Percentiles rank a stretch among this genome's conserved stretches.
These are phyloP conservation scores for Tuber indicum DNA, from an alignment of 495 filamentous ascomycete genomes.

Conservation along the genomic window DNA sequence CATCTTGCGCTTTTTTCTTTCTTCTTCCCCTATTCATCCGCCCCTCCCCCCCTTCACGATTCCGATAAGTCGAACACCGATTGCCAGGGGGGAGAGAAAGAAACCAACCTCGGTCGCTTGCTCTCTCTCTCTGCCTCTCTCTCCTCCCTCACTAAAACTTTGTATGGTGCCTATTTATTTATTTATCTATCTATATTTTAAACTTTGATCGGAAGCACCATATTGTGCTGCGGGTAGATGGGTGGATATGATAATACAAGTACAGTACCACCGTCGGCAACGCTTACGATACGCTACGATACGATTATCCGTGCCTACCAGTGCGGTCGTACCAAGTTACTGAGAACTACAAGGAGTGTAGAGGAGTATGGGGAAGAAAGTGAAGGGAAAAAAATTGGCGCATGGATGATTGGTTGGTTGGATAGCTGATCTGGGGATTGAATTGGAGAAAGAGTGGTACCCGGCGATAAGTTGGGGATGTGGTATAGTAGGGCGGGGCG, in stretches of 20 bases:
- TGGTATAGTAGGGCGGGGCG: too few relatives aligned
- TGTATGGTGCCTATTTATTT: not conserved
- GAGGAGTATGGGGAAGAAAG: not conserved
- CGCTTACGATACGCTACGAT: not conserved
- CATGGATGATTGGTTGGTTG: not conserved
- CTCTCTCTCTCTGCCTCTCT: not conserved
- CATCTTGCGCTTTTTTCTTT: not conserved
- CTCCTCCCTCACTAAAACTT: not conserved
- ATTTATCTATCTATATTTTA: not conserved
- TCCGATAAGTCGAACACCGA: not conserved
- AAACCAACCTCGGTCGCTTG: not conserved
- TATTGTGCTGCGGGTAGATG: not conserved
- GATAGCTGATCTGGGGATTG: not conserved
- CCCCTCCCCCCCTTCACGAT: not conserved
- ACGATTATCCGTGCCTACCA: not conserved
- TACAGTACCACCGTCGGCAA: not conserved
- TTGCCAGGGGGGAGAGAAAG: not conserved
- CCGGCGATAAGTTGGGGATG: not conserved
- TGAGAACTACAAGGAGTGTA: not conserved
- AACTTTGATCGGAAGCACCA: not conserved
- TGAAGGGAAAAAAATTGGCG: not conserved
- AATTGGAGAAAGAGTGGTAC: not conserved
- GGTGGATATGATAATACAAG: not conserved
- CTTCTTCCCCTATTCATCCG: not conserved
- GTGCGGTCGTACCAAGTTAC: not conserved